These are phyloP conservation scores for Ogataea parapolymorpha DNA, from an alignment of 805 yeast genomes.

Conservation along the genomic window DNA sequence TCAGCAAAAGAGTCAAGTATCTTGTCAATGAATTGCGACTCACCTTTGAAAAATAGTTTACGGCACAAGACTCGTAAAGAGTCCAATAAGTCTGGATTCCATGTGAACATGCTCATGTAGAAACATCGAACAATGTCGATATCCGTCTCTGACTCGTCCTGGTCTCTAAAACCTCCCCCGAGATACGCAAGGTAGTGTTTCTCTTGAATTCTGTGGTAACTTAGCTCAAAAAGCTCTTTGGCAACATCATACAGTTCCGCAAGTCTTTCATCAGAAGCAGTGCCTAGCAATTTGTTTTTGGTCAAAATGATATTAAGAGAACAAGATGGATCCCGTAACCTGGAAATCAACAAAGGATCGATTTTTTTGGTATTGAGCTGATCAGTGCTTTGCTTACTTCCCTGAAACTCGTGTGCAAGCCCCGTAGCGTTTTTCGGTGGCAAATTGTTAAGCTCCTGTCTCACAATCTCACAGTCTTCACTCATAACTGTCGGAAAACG, in stretches of 20 bases:
- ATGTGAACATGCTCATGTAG: constrained; percentile 45
- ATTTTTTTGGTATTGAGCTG: background rate
- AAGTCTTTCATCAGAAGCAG: constrained; percentile 9
- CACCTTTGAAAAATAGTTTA: constrained; percentile 72
- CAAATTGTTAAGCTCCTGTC: no score
- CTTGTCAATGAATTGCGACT: constrained; percentile 76
- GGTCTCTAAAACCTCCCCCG: constrained; percentile 24
- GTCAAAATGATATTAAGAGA: constrained; percentile 3
- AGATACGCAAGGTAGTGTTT: constrained; percentile 26
- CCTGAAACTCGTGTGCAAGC: no score
- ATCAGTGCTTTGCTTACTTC: background rate
- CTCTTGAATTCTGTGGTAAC: constrained; percentile 23
- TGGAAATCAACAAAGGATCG: background rate
- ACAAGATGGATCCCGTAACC: constrained; percentile 4
- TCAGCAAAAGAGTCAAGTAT: constrained; percentile 65
- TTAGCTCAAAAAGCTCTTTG: constrained; percentile 30
- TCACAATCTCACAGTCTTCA: background rate
- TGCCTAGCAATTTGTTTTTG: constrained; percentile 1
- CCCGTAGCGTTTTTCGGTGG: no score
- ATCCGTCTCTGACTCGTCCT: constrained; percentile 30
- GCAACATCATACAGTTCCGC: constrained; percentile 26
- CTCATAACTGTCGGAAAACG: background rate
- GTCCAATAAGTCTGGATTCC: constrained; percentile 48
- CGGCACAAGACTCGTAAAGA: constrained; percentile 62
- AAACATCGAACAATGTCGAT: constrained; percentile 37